These are phyloP conservation scores for Pythium phragmiticola DNA, from an alignment of 352 stramenopile species.

Conservation along the genomic window DNA sequence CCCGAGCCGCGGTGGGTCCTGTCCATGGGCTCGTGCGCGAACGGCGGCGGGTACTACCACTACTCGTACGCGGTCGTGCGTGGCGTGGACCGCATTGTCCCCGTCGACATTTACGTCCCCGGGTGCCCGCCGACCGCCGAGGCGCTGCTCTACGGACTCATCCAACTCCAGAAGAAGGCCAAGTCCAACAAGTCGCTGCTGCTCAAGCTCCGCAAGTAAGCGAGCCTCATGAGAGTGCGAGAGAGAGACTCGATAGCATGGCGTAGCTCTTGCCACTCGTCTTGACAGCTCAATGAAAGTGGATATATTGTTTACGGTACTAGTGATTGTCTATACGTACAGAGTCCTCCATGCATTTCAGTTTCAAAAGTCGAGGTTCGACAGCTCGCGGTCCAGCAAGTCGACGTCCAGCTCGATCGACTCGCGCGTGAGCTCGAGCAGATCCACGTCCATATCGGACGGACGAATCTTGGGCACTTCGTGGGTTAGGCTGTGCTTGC, in stretches of 20 bases:
- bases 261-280: neutral
- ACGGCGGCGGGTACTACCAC: conserved; percentile 92
- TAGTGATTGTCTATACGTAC: neutral
- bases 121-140: conserved; percentile 98
- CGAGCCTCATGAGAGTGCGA: conserved; percentile 13
- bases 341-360: neutral
- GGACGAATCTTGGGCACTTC: conserved; percentile 65
- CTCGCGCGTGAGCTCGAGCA: conserved; percentile 48
- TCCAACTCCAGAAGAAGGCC: conserved; percentile 99
- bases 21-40: conserved; percentile 98
- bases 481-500: conserved; percentile 69
- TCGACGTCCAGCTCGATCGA: conserved; percentile 64
- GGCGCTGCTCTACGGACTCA: conserved; percentile 96
- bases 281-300: too few relatives aligned
- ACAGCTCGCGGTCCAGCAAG: conserved; percentile 63
- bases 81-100: conserved; percentile 96
- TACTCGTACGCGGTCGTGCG: conserved; percentile 99
- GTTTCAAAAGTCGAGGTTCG: conserved; percentile 42
- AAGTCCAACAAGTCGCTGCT: conserved; percentile 97
- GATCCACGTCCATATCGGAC: conserved; percentile 75
- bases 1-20: conserved; percentile 98
- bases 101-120: conserved; percentile 99
- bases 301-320: neutral
- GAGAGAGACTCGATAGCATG: neutral
- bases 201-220: conserved; percentile 96